Conservation (phyloP, 2,329 filamentous ascomycete genomes). For the Beauveria rudraprayagi region DNA sequence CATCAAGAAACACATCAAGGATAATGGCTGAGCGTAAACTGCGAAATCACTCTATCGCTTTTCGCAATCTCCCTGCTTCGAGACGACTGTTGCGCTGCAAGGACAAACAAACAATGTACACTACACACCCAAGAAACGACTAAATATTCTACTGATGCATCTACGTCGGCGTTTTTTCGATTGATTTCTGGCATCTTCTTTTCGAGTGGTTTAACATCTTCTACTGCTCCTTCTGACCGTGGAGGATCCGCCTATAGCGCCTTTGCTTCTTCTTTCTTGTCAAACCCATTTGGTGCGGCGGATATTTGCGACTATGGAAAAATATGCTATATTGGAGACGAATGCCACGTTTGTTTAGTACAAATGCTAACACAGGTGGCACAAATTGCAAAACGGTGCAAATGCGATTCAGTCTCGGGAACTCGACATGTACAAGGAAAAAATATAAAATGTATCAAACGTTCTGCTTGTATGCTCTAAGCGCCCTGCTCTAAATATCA, state of each 20-base stretch:
- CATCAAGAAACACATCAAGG: conserved; percentile 60
- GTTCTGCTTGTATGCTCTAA: not conserved
- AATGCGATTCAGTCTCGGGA: not conserved
- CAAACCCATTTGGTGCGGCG: not conserved
- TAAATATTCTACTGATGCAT: not conserved
- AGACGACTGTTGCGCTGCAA: not conserved
- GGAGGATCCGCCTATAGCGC: not conserved
- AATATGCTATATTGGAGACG: not conserved
- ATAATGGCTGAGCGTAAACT: conserved; percentile 23
- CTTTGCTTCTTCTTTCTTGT: not conserved
- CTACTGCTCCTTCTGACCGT: not conserved
- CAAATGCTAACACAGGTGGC: not conserved
- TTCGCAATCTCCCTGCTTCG: not conserved
- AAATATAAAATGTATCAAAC: conserved; percentile 4
- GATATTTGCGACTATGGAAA: not conserved
- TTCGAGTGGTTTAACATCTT: not conserved
- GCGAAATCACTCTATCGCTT: not conserved
- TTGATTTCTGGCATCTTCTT: not conserved
- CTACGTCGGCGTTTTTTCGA: conserved; percentile 6
- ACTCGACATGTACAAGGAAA: conserved; percentile 3
- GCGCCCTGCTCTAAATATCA: conserved; percentile 1
- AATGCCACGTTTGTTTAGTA: not conserved
- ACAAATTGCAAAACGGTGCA: not conserved
- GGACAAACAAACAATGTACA: not conserved
- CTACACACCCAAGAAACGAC: not conserved